Conservation (phyloP, 1,284 basidiomycete genomes). For the Tetrapyrgos nigripes region DNA sequence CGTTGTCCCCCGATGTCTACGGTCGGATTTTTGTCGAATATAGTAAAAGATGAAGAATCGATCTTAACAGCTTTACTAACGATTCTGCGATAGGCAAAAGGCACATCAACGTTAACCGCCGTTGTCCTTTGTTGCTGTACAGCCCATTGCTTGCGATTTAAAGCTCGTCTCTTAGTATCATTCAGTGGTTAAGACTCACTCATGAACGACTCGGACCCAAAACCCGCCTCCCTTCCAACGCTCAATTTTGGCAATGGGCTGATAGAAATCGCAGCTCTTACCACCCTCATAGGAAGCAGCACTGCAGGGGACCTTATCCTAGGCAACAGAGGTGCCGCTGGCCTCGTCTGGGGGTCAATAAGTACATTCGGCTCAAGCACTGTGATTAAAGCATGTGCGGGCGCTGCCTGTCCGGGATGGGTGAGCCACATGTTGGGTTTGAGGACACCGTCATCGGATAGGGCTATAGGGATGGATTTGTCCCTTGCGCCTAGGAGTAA, state of each 20-base stretch:
- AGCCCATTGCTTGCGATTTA: too few species aligned
- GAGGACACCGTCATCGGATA: slow-evolving; percentile 19
- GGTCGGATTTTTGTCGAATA: too few species aligned
- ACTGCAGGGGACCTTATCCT: slow-evolving; percentile 23
- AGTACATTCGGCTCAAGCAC: slow-evolving; percentile 22
- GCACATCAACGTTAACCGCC: too few species aligned
- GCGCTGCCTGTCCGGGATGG: slow-evolving; percentile 26
- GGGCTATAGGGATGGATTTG: slow-evolving; percentile 23
- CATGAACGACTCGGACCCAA: too few species aligned
- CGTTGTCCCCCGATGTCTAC: too few species aligned
- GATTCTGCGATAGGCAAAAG: too few species aligned
- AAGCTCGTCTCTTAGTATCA: too few species aligned
- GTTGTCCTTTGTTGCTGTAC: too few species aligned
- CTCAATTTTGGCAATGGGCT: slow-evolving; percentile 13
- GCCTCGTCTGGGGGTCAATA: slow-evolving; percentile 25
- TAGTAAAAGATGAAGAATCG: too few species aligned
- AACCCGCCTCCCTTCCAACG: too few species aligned
- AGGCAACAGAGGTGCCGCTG: slow-evolving; percentile 23
- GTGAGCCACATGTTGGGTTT: slow-evolving; percentile 22
- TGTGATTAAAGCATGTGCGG: slow-evolving; percentile 25
- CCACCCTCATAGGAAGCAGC: slow-evolving; percentile 23
- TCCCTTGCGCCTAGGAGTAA: slow-evolving; percentile 5
- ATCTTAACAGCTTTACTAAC: too few species aligned
- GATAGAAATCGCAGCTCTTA: slow-evolving; percentile 24
- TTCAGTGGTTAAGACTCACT: too few species aligned